A percentile compares a stretch with the other conserved stretches of the same genome.
Conservation (phyloP, 108 stramenopile genomes). For the Skeletonema costatum region DNA sequence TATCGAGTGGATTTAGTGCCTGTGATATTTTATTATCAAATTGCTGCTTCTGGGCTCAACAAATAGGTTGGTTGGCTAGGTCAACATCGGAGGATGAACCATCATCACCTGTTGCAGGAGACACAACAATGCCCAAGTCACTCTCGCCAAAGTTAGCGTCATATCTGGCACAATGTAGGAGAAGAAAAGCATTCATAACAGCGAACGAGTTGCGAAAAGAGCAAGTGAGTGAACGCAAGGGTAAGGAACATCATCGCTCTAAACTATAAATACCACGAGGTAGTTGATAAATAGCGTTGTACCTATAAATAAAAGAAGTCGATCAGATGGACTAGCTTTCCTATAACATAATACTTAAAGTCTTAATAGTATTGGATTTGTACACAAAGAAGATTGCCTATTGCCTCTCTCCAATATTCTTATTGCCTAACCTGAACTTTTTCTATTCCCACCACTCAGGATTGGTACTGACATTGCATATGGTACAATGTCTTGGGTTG, state of each 20-base stretch:
- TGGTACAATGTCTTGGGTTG: background rate
- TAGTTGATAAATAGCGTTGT: no score
- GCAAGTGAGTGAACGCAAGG: constrained; percentile 6
- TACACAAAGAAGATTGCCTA: no score
- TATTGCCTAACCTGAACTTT: background rate
- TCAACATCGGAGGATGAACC: constrained; percentile 1
- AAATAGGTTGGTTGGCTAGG: constrained; percentile 67
- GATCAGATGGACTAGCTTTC: no score
- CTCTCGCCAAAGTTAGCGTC: constrained; percentile 16
- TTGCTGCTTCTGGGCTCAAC: constrained; percentile 72
- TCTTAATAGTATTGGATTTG: no score
- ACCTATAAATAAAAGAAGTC: no score
- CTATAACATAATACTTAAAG: no score
- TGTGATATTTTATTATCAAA: constrained; percentile 78
- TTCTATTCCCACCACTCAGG: background rate
- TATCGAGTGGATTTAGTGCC: constrained; percentile 65
- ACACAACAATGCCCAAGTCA: background rate
- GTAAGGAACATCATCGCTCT: constrained; percentile 1
- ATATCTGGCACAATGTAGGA: constrained; percentile 51
- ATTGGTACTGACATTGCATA: background rate
- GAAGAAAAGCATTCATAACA: constrained; percentile 44
- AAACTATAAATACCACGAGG: constrained; percentile 1
- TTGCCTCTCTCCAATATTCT: no score
- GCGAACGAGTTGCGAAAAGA: constrained; percentile 36
- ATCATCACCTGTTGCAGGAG: background rate